Conservation (phyloP, 805 yeast species). For the Sungouiella thailandica region DNA sequence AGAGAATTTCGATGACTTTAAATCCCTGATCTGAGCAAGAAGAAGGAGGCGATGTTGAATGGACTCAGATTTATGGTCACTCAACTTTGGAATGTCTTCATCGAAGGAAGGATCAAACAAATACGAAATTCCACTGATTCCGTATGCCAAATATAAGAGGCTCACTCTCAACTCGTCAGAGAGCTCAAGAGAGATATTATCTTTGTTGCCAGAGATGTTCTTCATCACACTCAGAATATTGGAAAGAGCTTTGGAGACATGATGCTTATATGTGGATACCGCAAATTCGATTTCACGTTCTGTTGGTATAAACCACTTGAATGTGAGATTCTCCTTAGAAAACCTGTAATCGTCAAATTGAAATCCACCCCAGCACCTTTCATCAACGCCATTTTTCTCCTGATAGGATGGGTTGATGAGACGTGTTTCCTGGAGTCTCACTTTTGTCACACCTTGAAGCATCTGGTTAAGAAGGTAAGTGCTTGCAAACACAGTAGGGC, state of each 20-base stretch:
- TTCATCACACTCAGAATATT: slow-evolving; percentile 36
- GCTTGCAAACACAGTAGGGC: slow-evolving; percentile 58
- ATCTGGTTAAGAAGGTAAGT: slow-evolving; percentile 65
- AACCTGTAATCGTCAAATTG: slow-evolving; percentile 55
- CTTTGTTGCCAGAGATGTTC: slow-evolving; percentile 8
- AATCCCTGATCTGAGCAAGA: slow-evolving; percentile 27
- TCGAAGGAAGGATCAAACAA: slow-evolving; percentile 70
- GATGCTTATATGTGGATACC: slow-evolving; percentile 47
- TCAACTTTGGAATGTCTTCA: slow-evolving; percentile 39
- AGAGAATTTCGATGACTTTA: slow-evolving; percentile 13
- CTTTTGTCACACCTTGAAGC: slow-evolving; percentile 57
- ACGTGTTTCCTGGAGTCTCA: slow-evolving; percentile 53
- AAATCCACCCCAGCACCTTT: slow-evolving; percentile 70
- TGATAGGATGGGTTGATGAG: slow-evolving; percentile 45
- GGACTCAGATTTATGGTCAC: slow-evolving; percentile 25
- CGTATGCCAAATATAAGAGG: slow-evolving; percentile 52
- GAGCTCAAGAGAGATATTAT: slow-evolving; percentile 21
- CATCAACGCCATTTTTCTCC: slow-evolving; percentile 33
- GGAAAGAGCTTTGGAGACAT: slow-evolving; percentile 40
- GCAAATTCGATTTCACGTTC: slow-evolving; percentile 55
- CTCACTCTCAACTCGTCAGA: slow-evolving; percentile 54
- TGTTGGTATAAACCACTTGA: slow-evolving; percentile 75
- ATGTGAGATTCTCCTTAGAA: slow-evolving; percentile 41
- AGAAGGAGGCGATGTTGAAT: slow-evolving; percentile 32
- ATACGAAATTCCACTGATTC: slow-evolving; percentile 64